These are phyloP conservation scores for Schizophyllum amplum DNA, from an alignment of 1,284 basidiomycete genomes.

Conservation along the genomic window DNA sequence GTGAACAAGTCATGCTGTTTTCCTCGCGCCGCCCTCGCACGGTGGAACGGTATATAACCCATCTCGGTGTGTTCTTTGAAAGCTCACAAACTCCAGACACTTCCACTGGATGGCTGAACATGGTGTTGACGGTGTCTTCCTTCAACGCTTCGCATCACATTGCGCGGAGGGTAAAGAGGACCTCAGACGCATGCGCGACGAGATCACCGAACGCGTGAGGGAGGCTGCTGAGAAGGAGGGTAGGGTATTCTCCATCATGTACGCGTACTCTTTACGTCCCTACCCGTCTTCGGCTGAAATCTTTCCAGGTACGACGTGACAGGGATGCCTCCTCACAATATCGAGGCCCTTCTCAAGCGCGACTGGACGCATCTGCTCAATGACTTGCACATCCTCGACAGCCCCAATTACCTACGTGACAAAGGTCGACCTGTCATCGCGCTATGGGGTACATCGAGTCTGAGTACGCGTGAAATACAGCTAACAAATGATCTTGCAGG, in stretches of 20 bases:
- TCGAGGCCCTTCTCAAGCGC: constrained; percentile 47
- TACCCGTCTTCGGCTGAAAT: constrained; percentile 1
- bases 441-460: constrained; percentile 44
- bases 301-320: constrained; percentile 65
- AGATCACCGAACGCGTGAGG: constrained; percentile 58
- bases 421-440: constrained; percentile 58
- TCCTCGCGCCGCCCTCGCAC: constrained; percentile 68
- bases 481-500: constrained; percentile 26
- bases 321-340: constrained; percentile 51
- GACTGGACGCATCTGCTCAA: constrained; percentile 66
- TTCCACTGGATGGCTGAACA: constrained; percentile 79
- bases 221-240: constrained; percentile 71
- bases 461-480: constrained; percentile 1
- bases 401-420: constrained; percentile 63
- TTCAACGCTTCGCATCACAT: constrained; percentile 65
- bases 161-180: constrained; percentile 52
- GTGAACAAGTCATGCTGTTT: constrained; percentile 58
- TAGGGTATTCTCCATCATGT: constrained; percentile 75
- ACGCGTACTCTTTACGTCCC: constrained; percentile 19
- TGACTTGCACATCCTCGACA: constrained; percentile 52
- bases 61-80: not conserved
- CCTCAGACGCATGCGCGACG: constrained; percentile 55
- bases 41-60: constrained; percentile 40
- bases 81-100: constrained; percentile 33
- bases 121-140: constrained; percentile 67